Evolutionary conservation across 1,284 basidiomycete genomes (phyloP).

Genomic region (Stereum hirsutum): DNA sequence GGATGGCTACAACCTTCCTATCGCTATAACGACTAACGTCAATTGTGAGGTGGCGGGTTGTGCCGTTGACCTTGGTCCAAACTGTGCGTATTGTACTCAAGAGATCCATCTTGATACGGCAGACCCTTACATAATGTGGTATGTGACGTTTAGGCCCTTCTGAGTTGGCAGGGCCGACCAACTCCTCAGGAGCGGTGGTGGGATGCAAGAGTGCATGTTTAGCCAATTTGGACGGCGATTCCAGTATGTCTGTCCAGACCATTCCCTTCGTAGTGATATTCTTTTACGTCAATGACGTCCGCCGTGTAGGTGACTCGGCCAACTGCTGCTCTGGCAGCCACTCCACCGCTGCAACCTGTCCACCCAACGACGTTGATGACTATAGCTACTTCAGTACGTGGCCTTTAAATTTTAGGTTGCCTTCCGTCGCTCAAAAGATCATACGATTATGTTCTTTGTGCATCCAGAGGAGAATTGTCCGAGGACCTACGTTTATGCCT

Average conservation of each 20-base stretch:
- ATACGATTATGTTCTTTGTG: background rate
- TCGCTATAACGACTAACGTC: constrained; percentile 40
- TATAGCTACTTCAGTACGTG: constrained; percentile 39
- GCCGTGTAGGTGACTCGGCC: constrained; percentile 19
- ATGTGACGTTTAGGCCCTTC: constrained; percentile 21
- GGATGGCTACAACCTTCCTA: constrained; percentile 41
- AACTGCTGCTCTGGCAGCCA: constrained; percentile 37
- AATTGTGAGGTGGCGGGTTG: constrained; percentile 44
- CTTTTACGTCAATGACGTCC: too few relatives aligned
- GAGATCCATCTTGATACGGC: constrained; percentile 26
- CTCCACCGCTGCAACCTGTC: constrained; percentile 32
- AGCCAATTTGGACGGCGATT: constrained; percentile 28
- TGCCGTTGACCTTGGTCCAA: constrained; percentile 40
- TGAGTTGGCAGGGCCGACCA: constrained; percentile 24
- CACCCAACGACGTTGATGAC: constrained; percentile 27
- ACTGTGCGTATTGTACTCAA: constrained; percentile 22
- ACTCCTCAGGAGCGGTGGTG: constrained; percentile 27
- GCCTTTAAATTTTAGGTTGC: background rate
- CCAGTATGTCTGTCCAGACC: too few relatives aligned
- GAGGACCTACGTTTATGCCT: constrained; percentile 40
- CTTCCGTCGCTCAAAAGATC: background rate
- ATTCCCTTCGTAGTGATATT: too few relatives aligned
- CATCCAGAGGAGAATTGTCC: constrained; percentile 33
- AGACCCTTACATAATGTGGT: constrained; percentile 24
- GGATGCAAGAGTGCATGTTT: constrained; percentile 35